phyloP scores from a whole-genome alignment of 2,329 filamentous ascomycete genomes.

The Scedosporium aurantiacum region DNA sequence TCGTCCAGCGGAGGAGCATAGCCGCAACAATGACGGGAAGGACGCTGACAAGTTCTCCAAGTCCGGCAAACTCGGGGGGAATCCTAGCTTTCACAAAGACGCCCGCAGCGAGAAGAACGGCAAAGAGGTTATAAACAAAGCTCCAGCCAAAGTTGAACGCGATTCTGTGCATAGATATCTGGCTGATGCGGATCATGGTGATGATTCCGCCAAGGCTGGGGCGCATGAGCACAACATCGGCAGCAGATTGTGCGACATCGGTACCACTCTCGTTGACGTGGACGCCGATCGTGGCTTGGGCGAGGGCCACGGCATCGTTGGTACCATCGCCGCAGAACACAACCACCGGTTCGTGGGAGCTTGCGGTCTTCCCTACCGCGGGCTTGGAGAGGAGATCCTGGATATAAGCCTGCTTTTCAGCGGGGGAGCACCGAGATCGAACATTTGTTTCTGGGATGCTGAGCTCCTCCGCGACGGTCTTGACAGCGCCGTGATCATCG shows the following conservation, averaged over 20 bases:
- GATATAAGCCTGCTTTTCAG: slow-evolving; percentile 35
- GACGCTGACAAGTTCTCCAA: slow-evolving; percentile 66
- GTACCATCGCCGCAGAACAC: slow-evolving; percentile 70
- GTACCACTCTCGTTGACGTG: slow-evolving; percentile 47
- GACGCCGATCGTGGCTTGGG: slow-evolving; percentile 59
- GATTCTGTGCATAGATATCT: slow-evolving; percentile 35
- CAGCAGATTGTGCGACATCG: slow-evolving; percentile 55
- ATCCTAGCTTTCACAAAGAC: slow-evolving; percentile 44
- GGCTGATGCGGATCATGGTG: slow-evolving; percentile 43
- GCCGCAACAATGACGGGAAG: slow-evolving; percentile 55
- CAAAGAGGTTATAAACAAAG: slow-evolving; percentile 58
- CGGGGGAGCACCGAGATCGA: slow-evolving; percentile 30
- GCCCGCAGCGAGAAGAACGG: slow-evolving; percentile 55
- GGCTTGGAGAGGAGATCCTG: slow-evolving; percentile 17
- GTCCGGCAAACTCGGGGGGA: slow-evolving; percentile 51
- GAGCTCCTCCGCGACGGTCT: slow-evolving; percentile 25
- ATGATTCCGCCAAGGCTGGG: slow-evolving; percentile 42
- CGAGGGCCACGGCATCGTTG: slow-evolving; percentile 65
- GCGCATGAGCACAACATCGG: slow-evolving; percentile 58
- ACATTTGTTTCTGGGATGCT: slow-evolving; percentile 26
- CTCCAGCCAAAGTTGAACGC: slow-evolving; percentile 62
- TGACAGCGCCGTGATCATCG: slow-evolving; percentile 40
- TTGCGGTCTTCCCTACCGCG: neutral
- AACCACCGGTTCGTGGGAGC: slow-evolving; percentile 21
- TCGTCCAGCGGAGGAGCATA: neutral